Evolutionary conservation across 371 early-diverging fungal species (phyloP), one percentile per base, ranked within the genome.

Genomic region (Circinella minor): DNA sequence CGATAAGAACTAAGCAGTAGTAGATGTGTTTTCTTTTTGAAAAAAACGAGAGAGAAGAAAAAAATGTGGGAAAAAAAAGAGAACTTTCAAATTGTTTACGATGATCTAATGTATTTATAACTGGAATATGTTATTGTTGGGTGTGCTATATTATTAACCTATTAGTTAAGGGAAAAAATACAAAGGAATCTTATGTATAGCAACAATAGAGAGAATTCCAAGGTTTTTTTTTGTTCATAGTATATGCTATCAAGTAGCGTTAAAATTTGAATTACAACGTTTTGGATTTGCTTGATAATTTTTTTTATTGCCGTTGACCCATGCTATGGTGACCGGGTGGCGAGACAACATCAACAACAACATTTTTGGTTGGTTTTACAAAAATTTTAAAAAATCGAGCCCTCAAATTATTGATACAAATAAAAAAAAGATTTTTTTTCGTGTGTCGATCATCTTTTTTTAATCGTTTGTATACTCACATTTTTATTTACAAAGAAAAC

Each of bases 241-340:
- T 43, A 43, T 43, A 43, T 43, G 3, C 57, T 27, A 18, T 8
- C 13, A 57, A 34, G 7, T 57, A n/a, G 1, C 27, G 62, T 46
- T n/a, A 36, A 61, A 61, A 61, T 61, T 61, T 61, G 62, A 61
- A 61, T 61, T 61, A 39, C 62, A 61, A 61, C 62, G 27, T n/a
- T 57, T 5, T 27, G 27, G 55, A 55, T 55, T 9, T 10, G 7
- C 14, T 11, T 57, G 57, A n/a, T n/a, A 57, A 57, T 43, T 43
- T 6, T 43, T 43, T 27, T 27, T 27, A 27, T 27, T 27, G 27
- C 27, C 27, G 27, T 27, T 27, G 2, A 43, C 43, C 43, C 43
- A 11, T 43, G 6, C 11, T 43, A 43, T 43, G 43, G 43, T 43
- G 43, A 27, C 27, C 27, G 27, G 27, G 27, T 27, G 27, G 27